phyloP scores from a whole-genome alignment of 2,329 filamentous ascomycete genomes.

The Ascochyta pisi region DNA sequence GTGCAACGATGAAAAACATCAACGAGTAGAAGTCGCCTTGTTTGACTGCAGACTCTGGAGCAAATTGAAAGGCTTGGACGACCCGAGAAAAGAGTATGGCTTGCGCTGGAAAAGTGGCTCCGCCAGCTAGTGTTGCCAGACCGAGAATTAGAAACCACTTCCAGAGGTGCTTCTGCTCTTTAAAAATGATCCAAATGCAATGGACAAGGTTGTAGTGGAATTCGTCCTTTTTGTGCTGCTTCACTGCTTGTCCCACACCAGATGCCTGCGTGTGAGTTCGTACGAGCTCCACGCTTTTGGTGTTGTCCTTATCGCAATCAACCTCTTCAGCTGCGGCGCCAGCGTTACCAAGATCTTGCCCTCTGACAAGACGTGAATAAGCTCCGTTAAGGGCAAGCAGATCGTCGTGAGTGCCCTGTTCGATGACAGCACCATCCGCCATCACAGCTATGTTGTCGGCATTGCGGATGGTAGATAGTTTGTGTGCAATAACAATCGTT shows the following conservation, averaged over 20 bases:
- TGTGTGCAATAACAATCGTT: slow-evolving; percentile 95
- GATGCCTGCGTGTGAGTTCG: slow-evolving; percentile 41
- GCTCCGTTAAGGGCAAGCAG: slow-evolving; percentile 75
- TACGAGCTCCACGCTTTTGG: slow-evolving; percentile 28
- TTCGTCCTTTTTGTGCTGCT: slow-evolving; percentile 26
- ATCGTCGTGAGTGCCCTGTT: slow-evolving; percentile 86
- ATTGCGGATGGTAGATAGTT: slow-evolving; percentile 89
- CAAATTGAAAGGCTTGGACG: slow-evolving; percentile 56
- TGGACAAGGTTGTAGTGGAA: slow-evolving; percentile 40
- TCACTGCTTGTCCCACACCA: slow-evolving; percentile 26
- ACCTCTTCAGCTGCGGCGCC: slow-evolving; percentile 30
- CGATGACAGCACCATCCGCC: slow-evolving; percentile 78
- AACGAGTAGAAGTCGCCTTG: slow-evolving; percentile 60
- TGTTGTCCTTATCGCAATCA: slow-evolving; percentile 23
- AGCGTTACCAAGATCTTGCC: slow-evolving; percentile 54
- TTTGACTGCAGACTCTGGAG: slow-evolving; percentile 46
- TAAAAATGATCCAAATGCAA: slow-evolving; percentile 37
- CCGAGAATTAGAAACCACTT: slow-evolving; percentile 40
- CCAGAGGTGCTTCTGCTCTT: slow-evolving; percentile 48
- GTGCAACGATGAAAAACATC: slow-evolving; percentile 63
- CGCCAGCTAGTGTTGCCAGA: slow-evolving; percentile 41
- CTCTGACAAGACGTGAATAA: slow-evolving; percentile 74
- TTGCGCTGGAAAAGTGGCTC: slow-evolving; percentile 36
- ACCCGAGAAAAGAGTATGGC: slow-evolving; percentile 59
- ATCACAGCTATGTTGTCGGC: slow-evolving; percentile 97